Base-by-base conservation (phyloP, 768 basidiomycete species). In the Tylopilus felleus region DNA sequence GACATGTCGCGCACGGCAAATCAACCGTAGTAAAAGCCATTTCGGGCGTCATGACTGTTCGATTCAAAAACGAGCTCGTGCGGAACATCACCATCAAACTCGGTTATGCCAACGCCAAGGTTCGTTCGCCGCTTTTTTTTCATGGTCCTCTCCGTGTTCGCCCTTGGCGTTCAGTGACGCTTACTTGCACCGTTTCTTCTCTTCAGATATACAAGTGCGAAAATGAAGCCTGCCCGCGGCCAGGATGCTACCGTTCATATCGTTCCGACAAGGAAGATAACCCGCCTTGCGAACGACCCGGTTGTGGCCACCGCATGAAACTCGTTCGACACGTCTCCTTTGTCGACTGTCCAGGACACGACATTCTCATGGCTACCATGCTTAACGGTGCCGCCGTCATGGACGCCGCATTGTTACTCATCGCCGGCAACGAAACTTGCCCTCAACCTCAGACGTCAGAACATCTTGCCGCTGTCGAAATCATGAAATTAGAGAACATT, bases 311-410 rank as follows among this genome's bases (percentile, higher is more conserved):
- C 52, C 81, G 83, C 17, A 94, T 98, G 93, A 88, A 88, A 64
- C 84, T 98, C 60, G 68, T 98, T 59, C 87, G 95, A 60, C 97
- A 99, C 65, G 95, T 98, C 66, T 98, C 96, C 4, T 99, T 99
- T 73, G 97, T 99, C 68, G 97, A 99, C 73, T 93, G 89, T 63
- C 93, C 91, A 1, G 92, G 95, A 57, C 95, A 96, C 83, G 94
- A 98, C 73, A 98, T 99, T 85, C 86, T 99, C 72, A 99, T 99
- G 97, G 97, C 97, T 47, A 99, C 96, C 60, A 99, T 99, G 97
- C 79, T 99, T 63, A 98, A 98, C 80, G 97, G 96, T 72, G 97
- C 97, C 39, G 97, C 97, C 10, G 96, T 98, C 78, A 99, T 98
- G 97, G 95, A 98, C 74, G 97, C 95, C 50, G 97, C 97, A 5